Evolutionary conservation across 2,329 filamentous ascomycete species (phyloP), one percentile per base, ranked within the genome.

Genomic region (Capronia americana): DNA sequence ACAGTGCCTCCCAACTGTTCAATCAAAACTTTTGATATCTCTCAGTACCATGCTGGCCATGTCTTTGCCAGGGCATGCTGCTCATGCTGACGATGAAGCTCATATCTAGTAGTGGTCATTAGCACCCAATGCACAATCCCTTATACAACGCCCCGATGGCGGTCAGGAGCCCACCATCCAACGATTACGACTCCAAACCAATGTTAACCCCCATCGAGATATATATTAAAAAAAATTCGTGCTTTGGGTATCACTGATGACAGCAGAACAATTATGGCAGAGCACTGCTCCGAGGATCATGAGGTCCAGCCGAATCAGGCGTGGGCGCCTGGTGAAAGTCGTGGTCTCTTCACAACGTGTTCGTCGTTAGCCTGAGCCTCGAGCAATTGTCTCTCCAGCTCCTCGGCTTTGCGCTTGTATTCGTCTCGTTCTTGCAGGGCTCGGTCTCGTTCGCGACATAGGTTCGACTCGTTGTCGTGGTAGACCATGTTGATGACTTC

Each of bases 401-500:
- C 92, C 64, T 92, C 90, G n/a, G 96, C 82, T 58, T 91, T 88
- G 58, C 90, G 86, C 80, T 96, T 96, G 44, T 96, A 84, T 64
- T 89, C 90, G 65, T 92, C 91, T 77, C 96, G 93, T 41, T 92
- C 86, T 59, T 87, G 86, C 73, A 93, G 89, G 55, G 89, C 88
- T 59, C 94, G 91, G 34, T 96, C 91, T 1, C 93, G 83, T 70
- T 90, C 88, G 38, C 84, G 81, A 65, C 85, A 84, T 55, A 91
- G 77, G 66, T 81, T 82, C 53, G 79, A 79, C 72, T 86, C 84
- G 34, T 84, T 84, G 70, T 86, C 84, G 58, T 82, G 80, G 63
- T 81, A 80, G 72, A 82, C 79, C 77, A 84, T 80, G 74, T 93
- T 97, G 82, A 99, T 97, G 60, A 99, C 87, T 77, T 99, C 95